Evolutionary conservation across 345 rosid genomes (phyloP), one percentile per base, ranked within the genome.

Genomic region (Physaria fendleri): DNA sequence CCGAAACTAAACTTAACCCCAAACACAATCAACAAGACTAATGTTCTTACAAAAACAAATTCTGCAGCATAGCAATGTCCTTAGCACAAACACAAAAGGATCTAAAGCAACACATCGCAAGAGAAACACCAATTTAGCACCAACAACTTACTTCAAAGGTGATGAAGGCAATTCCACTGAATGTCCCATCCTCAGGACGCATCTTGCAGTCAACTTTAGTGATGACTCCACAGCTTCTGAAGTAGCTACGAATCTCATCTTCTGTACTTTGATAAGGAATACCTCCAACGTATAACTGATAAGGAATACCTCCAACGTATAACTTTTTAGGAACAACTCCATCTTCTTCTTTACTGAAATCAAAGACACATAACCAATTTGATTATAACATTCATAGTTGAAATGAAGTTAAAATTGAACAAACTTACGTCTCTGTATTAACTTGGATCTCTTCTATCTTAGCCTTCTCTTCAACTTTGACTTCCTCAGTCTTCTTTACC

Each of bases 131-230:
- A 44, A 51, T 4, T 14, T 37, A 42, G 6, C 30, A 29, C 2
- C 3, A 10, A 66, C 46, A 44, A 23, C 74, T 63, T 71, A 84
- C 97, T 82, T 87, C 70, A 42, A 92, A 93, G 55, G 75, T 77
- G 21, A 89, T 74, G 48, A 87, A 81, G 30, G 99, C 86, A 10
- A 93, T 89, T 23, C 97, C 99, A 75, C 84, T 85, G 52, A 93
- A 93, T 71, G 79, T 78, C 25, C 95, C 95, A 39, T 76, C 89
- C 64, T 93, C 97, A 68, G 94, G 83, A 65, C 89, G 92, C 56
- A 75, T 79, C 94, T 85, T 86, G 69, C 88, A 83, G 64, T 86
- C 93, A 60, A 92, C 56, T 58, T 83, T 91, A 6, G 77, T 76
- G 60, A 86, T 82, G 57, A 77, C 78, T 18, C 97, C 99, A 47